Evolutionary conservation across 352 stramenopile species (phyloP).

Genomic region (Aphanomyces euteiches): DNA sequence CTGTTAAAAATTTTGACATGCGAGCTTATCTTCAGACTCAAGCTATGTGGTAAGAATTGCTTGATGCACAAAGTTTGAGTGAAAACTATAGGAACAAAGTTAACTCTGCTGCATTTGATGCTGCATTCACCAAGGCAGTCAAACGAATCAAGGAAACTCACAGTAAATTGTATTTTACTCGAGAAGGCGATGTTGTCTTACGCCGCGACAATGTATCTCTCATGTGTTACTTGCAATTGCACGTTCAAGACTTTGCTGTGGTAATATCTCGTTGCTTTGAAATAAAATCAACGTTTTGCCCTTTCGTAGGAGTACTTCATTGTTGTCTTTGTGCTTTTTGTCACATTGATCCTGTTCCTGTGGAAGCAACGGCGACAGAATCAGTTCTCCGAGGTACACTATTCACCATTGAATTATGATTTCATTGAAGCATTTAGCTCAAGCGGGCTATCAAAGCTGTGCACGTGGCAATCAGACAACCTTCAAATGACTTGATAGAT

Average conservation of each 20-base stretch:
- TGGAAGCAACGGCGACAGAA: not conserved
- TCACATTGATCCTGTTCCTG: not conserved
- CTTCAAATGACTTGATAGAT: slow-evolving; percentile 19
- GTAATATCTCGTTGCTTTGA: not conserved
- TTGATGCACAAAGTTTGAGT: slow-evolving; percentile 6
- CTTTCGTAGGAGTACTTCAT: slow-evolving; percentile 8
- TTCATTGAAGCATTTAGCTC: not conserved
- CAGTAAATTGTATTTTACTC: not conserved
- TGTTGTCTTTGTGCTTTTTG: not conserved
- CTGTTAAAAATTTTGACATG: not conserved
- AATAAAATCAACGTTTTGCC: no score
- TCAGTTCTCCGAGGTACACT: not conserved
- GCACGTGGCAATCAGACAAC: slow-evolving; percentile 1
- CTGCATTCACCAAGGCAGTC: slow-evolving; percentile 13
- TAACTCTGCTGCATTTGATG: slow-evolving; percentile 14
- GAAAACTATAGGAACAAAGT: slow-evolving; percentile 5
- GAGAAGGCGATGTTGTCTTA: slow-evolving; percentile 19
- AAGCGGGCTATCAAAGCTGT: slow-evolving; percentile 15
- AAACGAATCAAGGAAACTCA: not conserved
- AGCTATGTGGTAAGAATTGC: slow-evolving; percentile 20
- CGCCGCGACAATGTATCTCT: not conserved
- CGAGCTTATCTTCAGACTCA: slow-evolving; percentile 15
- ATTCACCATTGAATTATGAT: not conserved
- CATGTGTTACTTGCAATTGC: slow-evolving; percentile 17
- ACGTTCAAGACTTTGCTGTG: slow-evolving; percentile 3